phyloP scores from a whole-genome alignment of 2,329 filamentous ascomycete species.

The Cladosporium sp. region DNA sequence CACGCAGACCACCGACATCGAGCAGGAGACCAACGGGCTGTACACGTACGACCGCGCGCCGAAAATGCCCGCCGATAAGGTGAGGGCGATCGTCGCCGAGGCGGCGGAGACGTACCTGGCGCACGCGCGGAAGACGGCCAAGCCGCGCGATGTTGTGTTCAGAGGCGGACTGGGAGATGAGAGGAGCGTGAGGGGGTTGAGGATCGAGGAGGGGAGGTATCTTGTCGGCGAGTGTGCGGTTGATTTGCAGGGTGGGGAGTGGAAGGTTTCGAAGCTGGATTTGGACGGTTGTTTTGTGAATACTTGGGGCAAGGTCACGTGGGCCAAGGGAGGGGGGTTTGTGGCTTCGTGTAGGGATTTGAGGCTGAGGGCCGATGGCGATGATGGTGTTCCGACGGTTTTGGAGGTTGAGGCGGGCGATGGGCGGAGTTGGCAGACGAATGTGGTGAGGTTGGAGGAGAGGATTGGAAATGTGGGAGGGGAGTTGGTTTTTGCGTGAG shows the following conservation, averaged over 20 bases:
- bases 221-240: slow-evolving; percentile 8
- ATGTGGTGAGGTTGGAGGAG: slow-evolving; percentile 10
- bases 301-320: slow-evolving; percentile 10
- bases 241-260: slow-evolving; percentile 3
- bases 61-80: slow-evolving; percentile 55
- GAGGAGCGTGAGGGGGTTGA: neutral
- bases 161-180: slow-evolving; percentile 2
- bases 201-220: slow-evolving; percentile 2
- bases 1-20: slow-evolving; percentile 59
- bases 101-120: slow-evolving; percentile 44
- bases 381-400: neutral
- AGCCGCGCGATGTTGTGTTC: neutral
- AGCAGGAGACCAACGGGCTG: slow-evolving; percentile 65
- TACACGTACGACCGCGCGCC: slow-evolving; percentile 59
- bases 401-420: slow-evolving; percentile 11
- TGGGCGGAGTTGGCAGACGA: slow-evolving; percentile 12
- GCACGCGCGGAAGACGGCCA: neutral
- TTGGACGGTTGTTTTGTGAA: slow-evolving; percentile 11
- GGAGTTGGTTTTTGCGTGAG: slow-evolving; percentile 3
- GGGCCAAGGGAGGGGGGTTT: slow-evolving; percentile 1
- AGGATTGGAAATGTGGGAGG: slow-evolving; percentile 7
- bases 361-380: neutral
- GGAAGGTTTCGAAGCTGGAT: neutral
- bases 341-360: neutral
- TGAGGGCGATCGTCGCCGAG: slow-evolving; percentile 56